Evolutionary conservation across 305 asterid species (phyloP), one percentile per base, ranked within the genome.

Genomic region (Salvia sclarea): DNA sequence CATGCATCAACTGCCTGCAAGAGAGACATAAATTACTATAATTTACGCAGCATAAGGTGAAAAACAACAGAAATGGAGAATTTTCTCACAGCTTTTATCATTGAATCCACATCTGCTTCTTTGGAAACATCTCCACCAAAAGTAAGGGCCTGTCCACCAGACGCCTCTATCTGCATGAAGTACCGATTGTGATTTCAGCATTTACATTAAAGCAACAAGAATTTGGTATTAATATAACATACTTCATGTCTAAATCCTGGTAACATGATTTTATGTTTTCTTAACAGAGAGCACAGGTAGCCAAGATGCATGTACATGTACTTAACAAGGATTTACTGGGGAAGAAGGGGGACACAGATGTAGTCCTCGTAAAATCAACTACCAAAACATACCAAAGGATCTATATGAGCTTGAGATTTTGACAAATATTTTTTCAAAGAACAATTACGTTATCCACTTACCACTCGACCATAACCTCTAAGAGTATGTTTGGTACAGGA

Each of bases 111-210:
- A 69, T 86, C 99, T 64, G 83, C 85, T 85, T 91, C 98, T 82
- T 94, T 91, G 17, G 96, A 89, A 74, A 94, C 98, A 82, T 95
- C 97, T 71, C 98, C 97, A 41, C 99, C 97, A 71, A 88, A 91
- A 33, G 87, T 81, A 73, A 95, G 74, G 64, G 97, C 96, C 81
- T 89, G 89, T 61, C 98, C 97, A 59, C 99, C 97, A 55, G 79
- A 55, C 20, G 88, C 86, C 88, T 88, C 91, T 57, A 95, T 89
- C 98, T 95, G 87, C 79, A 79, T 65, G 66, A 66, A 64, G 65
- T 8, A 67, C 45, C 30, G 71, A 63, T 43, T 11, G 56, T 22
- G 35, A 48, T 50, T 38, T 17, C 11, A 28, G 13, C 37, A 37
- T 64, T 38, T 43, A 44, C 45, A 18, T 37, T 17, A 64, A 25